These are phyloP conservation scores for Volvariella surrecta DNA, from an alignment of 1,284 basidiomycete genomes.

Conservation along the genomic window DNA sequence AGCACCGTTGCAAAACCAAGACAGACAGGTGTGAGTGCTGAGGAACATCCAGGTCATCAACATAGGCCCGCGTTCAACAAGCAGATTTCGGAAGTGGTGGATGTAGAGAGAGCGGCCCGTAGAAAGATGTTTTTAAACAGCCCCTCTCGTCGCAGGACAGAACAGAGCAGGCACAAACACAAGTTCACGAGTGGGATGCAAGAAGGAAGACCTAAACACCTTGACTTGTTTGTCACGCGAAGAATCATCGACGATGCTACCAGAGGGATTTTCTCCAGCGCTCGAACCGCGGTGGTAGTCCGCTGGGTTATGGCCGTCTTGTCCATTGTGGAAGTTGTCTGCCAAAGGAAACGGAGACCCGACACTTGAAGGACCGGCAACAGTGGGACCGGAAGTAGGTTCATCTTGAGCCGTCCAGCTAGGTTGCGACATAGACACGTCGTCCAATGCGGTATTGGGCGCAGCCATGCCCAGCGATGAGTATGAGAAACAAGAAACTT, in stretches of 20 bases:
- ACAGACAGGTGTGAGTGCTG: constrained; percentile 1
- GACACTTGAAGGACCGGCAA: constrained; percentile 18
- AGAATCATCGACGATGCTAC: constrained; percentile 36
- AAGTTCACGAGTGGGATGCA: background rate
- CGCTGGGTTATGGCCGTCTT: constrained; percentile 32
- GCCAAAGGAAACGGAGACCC: constrained; percentile 14
- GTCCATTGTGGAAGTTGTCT: constrained; percentile 31
- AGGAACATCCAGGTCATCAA: background rate
- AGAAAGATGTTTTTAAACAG: background rate
- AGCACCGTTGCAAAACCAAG: constrained; percentile 1
- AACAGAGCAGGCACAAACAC: background rate
- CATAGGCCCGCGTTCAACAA: too few species aligned
- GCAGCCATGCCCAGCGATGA: background rate
- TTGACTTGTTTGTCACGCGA: constrained; percentile 74
- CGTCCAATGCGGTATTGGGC: background rate
- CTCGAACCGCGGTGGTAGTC: constrained; percentile 43
- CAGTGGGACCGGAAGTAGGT: constrained; percentile 5
- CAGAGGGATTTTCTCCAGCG: constrained; percentile 31
- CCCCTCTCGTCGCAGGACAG: background rate
- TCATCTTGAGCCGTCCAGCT: background rate
- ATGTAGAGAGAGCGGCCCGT: too few species aligned
- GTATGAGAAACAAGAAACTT: background rate
- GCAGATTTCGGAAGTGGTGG: too few species aligned
- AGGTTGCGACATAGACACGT: background rate
- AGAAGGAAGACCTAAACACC: constrained; percentile 74